phyloP scores from a whole-genome alignment of 2,329 filamentous ascomycete species.

The Kalaharituber pfeilii region DNA sequence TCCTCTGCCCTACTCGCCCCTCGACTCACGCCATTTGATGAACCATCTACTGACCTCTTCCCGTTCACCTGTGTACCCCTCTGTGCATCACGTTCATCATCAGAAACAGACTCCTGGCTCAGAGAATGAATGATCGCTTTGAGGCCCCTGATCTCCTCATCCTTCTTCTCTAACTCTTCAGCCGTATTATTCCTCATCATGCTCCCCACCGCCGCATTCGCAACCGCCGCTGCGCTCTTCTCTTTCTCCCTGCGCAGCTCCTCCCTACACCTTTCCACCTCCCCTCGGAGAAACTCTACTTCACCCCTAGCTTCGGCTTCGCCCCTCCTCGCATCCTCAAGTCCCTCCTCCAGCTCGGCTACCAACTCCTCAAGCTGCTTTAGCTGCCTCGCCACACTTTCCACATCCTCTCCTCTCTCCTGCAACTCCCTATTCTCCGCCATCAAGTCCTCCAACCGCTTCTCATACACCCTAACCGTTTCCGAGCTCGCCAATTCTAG shows the following conservation, averaged over 20 bases:
- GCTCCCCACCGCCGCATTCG: constrained; percentile 19
- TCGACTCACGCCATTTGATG: background rate
- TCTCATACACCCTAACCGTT: constrained; percentile 89
- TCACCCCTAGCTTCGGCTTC: constrained; percentile 92
- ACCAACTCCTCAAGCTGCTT: constrained; percentile 94
- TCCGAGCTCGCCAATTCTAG: constrained; percentile 89
- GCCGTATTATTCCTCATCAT: constrained; percentile 28
- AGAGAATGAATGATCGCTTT: constrained; percentile 97
- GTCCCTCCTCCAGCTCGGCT: constrained; percentile 85
- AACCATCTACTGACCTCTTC: constrained; percentile 3
- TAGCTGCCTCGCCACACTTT: constrained; percentile 74
- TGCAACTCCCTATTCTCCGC: constrained; percentile 69
- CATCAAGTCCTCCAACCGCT: constrained; percentile 71
- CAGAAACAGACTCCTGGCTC: constrained; percentile 47
- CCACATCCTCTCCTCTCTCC: constrained; percentile 71
- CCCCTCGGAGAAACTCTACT: constrained; percentile 84
- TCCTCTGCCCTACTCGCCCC: background rate
- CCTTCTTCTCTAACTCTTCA: constrained; percentile 78
- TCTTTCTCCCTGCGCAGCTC: constrained; percentile 80
- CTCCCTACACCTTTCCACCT: constrained; percentile 77
- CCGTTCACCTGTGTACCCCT: constrained; percentile 1
- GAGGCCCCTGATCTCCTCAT: constrained; percentile 89
- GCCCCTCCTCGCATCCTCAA: constrained; percentile 83
- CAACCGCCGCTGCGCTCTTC: constrained; percentile 46
- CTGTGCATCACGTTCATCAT: constrained; percentile 20